Base-by-base conservation (phyloP, 345 rosid genomes). In the Erysimum cheiranthoides region DNA sequence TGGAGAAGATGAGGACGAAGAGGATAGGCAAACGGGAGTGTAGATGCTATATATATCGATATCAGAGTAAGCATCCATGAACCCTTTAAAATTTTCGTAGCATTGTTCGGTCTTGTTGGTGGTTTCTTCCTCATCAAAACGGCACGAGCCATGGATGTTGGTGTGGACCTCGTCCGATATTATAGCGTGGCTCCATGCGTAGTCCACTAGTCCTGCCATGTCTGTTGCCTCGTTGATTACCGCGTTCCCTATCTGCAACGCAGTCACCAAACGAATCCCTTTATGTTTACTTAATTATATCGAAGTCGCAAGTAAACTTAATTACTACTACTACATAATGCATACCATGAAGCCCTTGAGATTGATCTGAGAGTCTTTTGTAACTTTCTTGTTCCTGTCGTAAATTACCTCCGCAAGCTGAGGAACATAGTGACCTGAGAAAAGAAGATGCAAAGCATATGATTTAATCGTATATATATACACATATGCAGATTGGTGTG, bases 361-460 rank as follows among this genome's bases (percentile, higher is more conserved):
- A 64, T 92, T 90, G 64, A 92, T 90, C 69, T 64, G 76, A 3
- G 82, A 73, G 28, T 72, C 74, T 28, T 51, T 60, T 63, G 39
- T 47, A 11, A 74, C 83, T 25, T 52, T 70, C 76, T 84, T 77
- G 83, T 90, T 90, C 66, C 81, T 80, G 31, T 89, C 86, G 64
- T 78, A 79, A 40, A 92, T 87, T 25, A 79, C 73, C 69, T 92
- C 87, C 16, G 96, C 89, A 7, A 92, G 89, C 62, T 92, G 96
- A n/a, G 96, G 96, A 70, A 85, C 96, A 78, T 88, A 90, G 50
- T 92, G 96, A 66, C 97, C 97, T 91, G 40, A 36, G 27, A n/a
- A n/a, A 5, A 28, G 8, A 58, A 3, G 10, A 35, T 35, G 17
- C 5, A 11, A 56, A 54, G 52, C 17, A 38, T 35, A 13, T 66